Conservation (phyloP, 1,284 basidiomycete genomes). For the Naganishia liquefaciens region DNA sequence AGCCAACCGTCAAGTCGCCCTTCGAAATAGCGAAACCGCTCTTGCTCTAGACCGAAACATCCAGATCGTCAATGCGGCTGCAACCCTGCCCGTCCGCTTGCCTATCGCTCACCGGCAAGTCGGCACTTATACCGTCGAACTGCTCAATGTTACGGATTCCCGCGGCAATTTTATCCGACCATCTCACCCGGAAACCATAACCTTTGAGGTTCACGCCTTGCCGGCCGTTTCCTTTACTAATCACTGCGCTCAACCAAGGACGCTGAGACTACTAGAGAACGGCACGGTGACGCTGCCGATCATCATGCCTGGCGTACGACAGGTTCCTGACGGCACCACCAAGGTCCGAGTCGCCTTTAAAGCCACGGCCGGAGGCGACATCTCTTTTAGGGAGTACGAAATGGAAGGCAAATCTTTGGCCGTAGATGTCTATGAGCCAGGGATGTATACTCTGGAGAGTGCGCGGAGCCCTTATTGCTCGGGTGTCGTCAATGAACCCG, state of each 20-base stretch:
- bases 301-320: slow-evolving; percentile 29
- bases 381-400: slow-evolving; percentile 64
- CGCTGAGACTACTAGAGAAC: slow-evolving; percentile 35
- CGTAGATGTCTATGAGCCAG: slow-evolving; percentile 65
- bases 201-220: slow-evolving; percentile 50
- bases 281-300: slow-evolving; percentile 40
- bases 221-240: slow-evolving; percentile 57
- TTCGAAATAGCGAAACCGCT: neutral
- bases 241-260: slow-evolving; percentile 48
- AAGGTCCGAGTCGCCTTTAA: slow-evolving; percentile 39
- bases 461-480: slow-evolving; percentile 73
- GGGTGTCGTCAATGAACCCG: slow-evolving; percentile 78
- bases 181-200: slow-evolving; percentile 59
- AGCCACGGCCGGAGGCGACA: slow-evolving; percentile 32
- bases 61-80: slow-evolving; percentile 35
- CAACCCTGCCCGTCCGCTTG: slow-evolving; percentile 46
- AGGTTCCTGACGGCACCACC: slow-evolving; percentile 33
- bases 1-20: slow-evolving; percentile 4
- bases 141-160: slow-evolving; percentile 53
- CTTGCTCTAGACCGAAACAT: neutral
- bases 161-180: slow-evolving; percentile 56
- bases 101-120: slow-evolving; percentile 43
- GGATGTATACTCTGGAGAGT: slow-evolving; percentile 75
- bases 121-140: slow-evolving; percentile 55
- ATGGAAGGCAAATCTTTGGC: slow-evolving; percentile 58